These are phyloP conservation scores for Solanum bulbocastanum DNA, from an alignment of 257 asterid species.

Conservation along the genomic window DNA sequence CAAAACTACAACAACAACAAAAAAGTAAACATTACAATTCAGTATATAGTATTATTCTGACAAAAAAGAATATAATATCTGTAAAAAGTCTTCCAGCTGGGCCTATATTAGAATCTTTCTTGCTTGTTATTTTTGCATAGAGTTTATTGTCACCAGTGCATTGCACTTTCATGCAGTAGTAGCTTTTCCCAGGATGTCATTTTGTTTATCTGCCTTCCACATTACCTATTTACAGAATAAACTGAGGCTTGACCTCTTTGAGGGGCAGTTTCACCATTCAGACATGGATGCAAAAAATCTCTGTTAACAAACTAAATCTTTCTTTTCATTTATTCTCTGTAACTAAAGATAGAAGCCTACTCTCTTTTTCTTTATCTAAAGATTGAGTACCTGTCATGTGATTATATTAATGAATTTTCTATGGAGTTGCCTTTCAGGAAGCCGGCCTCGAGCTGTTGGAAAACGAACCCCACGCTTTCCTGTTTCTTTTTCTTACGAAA, in stretches of 20 bases:
- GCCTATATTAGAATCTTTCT: neutral
- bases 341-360: neutral
- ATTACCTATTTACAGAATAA: neutral
- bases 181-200: neutral
- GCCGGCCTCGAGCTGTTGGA: constrained; percentile 80
- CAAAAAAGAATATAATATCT: neutral
- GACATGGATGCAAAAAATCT: neutral
- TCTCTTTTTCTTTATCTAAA: constrained; percentile 1
- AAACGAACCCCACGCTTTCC: constrained; percentile 92
- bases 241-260: neutral
- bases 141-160: neutral
- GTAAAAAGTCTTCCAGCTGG: neutral
- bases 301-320: neutral
- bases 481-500: constrained; percentile 49
- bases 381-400: constrained; percentile 3
- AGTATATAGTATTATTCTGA: neutral
- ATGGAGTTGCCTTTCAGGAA: constrained; percentile 43
- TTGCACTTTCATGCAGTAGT: neutral
- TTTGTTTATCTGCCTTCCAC: neutral
- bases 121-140: neutral
- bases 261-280: neutral
- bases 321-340: neutral
- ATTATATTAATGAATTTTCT: constrained; percentile 13
- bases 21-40: neutral
- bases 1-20: neutral